A percentile compares a stretch with the other conserved stretches of the same genome.
Evolutionary conservation across 495 filamentous ascomycete species (phyloP).

Genomic region (Penicillium chermesinum): DNA sequence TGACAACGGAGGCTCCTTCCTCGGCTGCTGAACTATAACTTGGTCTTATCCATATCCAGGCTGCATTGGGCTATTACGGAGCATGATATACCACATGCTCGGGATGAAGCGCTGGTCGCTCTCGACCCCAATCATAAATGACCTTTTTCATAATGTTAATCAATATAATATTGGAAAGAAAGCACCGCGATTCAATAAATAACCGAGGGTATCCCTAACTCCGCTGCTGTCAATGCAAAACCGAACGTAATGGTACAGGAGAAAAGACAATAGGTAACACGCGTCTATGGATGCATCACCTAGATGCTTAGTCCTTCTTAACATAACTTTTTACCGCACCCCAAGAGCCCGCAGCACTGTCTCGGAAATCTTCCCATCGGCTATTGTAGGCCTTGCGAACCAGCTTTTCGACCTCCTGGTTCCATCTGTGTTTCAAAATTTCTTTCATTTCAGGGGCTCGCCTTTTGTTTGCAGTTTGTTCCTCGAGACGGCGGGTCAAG

Average conservation of each 20-base stretch:
- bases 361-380: constrained; percentile 57
- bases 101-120: constrained; percentile 18
- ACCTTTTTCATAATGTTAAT: too few relatives aligned
- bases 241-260: constrained; percentile 3
- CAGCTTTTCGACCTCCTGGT: constrained; percentile 63
- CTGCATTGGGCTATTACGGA: constrained; percentile 9
- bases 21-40: constrained; percentile 6
- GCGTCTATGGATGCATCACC: neutral
- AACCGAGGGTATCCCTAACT: constrained; percentile 27
- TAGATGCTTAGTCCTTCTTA: constrained; percentile 29
- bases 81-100: neutral
- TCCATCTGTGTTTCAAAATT: constrained; percentile 74
- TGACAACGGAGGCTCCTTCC: constrained; percentile 28
- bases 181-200: neutral
- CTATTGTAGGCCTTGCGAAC: constrained; percentile 63
- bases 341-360: constrained; percentile 35
- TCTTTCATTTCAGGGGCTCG: constrained; percentile 52
- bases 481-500: constrained; percentile 26
- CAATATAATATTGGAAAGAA: neutral
- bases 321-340: constrained; percentile 26
- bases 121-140: neutral
- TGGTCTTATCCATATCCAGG: too few relatives aligned
- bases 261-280: neutral
- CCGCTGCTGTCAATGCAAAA: constrained; percentile 17
- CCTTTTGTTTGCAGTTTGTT: constrained; percentile 8